Evolutionary conservation across 1,139 yeast species (phyloP), one percentile per base, ranked within the genome.

Genomic region (Insectozyma bohioensis): DNA sequence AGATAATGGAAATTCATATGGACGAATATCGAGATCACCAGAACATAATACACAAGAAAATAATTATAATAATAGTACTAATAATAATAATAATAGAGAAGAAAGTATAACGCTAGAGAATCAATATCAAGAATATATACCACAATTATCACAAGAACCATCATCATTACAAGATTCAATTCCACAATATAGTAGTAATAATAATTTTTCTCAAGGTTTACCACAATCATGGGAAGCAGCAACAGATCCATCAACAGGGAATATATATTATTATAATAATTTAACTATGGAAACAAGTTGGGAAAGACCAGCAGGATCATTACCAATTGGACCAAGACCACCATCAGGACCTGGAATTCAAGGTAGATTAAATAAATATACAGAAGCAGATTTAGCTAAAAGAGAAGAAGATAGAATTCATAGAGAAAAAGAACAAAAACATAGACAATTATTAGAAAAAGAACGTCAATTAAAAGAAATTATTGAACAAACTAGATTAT

Each of bases 201-300:
- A 41, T 54, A 31, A 11, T 14, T 17, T 55, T 24, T 7, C 27
- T 8, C 31, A 26, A 2, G 60, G 58, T 5, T 54, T 75, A 21
- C 80, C 80, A 2, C 62, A 60, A 4, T 78, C 78, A 2, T 75
- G 82, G 82, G 73, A 68, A 37, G 61, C 63, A 51, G 76, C 78
- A 3, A 48, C 53, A 24, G 80, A 74, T 44, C 60, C 62, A 14
- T 54, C 50, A 24, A 52, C 75, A 3, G 54, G 57, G 12, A 55
- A 54, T 5, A 51, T 51, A 4, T 83, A 82, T 52, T 84, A 75
- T 52, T 81, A 64, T 57, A 74, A 82, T 49, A 56, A 72, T 26
- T 63, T 53, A 11, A 55, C 63, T 24, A 64, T 67, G 26, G 46
- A 61, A 12, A 70, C 80, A 1, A 71, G 71, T 31, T 83, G 92